Evolutionary conservation across 495 filamentous ascomycete genomes (phyloP).

Genomic region (Friedmanniomyces endolithicus): DNA sequence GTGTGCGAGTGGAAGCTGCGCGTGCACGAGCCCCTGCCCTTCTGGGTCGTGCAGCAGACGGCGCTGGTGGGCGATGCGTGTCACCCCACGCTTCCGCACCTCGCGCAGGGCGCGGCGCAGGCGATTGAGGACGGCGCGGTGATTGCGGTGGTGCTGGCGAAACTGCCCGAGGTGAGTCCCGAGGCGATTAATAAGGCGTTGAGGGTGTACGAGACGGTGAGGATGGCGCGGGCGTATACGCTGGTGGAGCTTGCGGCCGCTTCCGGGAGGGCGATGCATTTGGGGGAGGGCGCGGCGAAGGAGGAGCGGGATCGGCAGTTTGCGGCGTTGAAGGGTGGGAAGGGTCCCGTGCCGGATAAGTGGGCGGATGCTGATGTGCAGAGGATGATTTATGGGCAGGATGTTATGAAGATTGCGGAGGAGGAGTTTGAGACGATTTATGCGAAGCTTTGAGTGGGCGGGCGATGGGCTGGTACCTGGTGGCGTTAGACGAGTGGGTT

Average conservation of each 20-base stretch:
- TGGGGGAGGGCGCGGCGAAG: constrained; percentile 63
- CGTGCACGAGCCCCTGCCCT: constrained; percentile 54
- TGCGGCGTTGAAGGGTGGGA: constrained; percentile 45
- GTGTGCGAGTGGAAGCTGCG: constrained; percentile 74
- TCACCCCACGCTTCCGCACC: constrained; percentile 65
- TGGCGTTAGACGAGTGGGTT: no score
- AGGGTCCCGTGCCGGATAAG: constrained; percentile 56
- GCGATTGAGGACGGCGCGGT: constrained; percentile 71
- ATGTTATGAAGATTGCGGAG: constrained; percentile 48
- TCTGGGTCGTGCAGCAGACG: constrained; percentile 54
- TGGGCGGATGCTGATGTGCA: constrained; percentile 74
- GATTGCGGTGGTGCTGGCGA: constrained; percentile 50
- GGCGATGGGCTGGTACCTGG: not conserved
- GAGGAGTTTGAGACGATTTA: constrained; percentile 47
- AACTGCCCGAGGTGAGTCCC: constrained; percentile 40
- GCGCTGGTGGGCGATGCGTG: constrained; percentile 69
- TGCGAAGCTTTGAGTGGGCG: not conserved
- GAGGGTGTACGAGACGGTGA: constrained; percentile 56
- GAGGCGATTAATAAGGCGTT: constrained; percentile 52
- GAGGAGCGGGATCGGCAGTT: constrained; percentile 65
- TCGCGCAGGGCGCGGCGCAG: constrained; percentile 73
- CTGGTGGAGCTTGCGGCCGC: constrained; percentile 61
- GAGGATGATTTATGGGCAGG: constrained; percentile 61
- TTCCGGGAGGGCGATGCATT: constrained; percentile 54
- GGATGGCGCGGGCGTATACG: constrained; percentile 56